Base-by-base conservation (phyloP, 176 grass and related monocot species). In the Typha latifolia region DNA sequence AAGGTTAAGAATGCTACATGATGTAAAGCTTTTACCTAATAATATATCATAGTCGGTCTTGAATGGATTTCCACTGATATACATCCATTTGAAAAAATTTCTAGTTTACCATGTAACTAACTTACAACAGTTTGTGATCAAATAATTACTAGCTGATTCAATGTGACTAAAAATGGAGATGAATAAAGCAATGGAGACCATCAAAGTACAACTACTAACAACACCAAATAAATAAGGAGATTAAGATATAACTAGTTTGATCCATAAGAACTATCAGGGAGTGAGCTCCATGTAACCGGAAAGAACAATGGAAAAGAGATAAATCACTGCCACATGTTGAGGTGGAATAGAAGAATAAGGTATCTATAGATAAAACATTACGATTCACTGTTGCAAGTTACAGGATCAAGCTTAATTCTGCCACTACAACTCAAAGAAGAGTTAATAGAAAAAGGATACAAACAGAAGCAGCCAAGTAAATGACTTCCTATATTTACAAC, bases 381-480 rank as follows among this genome's bases (percentile, higher is more conserved):
- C 50, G 56, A 70, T 66, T 15, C 47, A 51, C 53, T 70, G 47
- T 72, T 19, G 32, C 69, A 71, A 14, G 53, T 52, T 51, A 76
- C 14, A 47, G 51, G 23, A 43, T 43, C 37, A 43, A 43, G 1
- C 37, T 9, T 9, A 9, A 43, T 43, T 43, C 37, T 43, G 9
- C 8, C 37, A 43, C 37, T 10, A 43, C 37, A 43, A 43, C 37
- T 7, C 37, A 43, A 43, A 43, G 8, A 43, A 43, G 37, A 43
- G 37, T 43, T 43, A 10, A 9, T 10, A 10, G 37, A 10, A 6
- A 43, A 43, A 43, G 37, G 37, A 59, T 59, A 59, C 7, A 18
- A 59, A 8, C 53, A 57, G 53, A 57, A 19, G 53, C 4, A 57
- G n/a, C 53, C n/a, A 21, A 57, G 14, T 55, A 2, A 55, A 53